Percentiles rank a stretch among this genome's conserved stretches.
Evolutionary conservation across 257 asterid genomes (phyloP).

Genomic region (Solanum clarkiae): DNA sequence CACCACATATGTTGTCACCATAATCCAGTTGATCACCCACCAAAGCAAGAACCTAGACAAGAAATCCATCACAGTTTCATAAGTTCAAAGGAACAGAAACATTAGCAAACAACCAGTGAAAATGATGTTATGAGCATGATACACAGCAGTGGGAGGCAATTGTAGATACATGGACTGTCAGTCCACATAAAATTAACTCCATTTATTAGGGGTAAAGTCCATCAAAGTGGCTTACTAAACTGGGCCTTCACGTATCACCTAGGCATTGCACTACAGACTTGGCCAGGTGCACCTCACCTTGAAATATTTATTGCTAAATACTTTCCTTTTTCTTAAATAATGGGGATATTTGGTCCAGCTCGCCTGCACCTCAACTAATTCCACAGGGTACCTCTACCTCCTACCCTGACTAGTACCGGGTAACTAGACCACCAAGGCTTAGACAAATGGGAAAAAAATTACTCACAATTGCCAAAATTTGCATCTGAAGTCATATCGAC

Average conservation of each 20-base stretch:
- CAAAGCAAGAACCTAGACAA: conserved; percentile 67
- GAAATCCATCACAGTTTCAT: neutral
- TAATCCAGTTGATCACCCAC: conserved; percentile 90
- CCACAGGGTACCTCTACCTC: neutral
- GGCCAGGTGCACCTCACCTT: neutral
- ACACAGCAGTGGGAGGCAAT: neutral
- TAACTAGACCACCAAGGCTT: neutral
- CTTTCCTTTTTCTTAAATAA: neutral
- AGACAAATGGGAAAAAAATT: neutral
- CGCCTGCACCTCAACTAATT: neutral
- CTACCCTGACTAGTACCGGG: neutral
- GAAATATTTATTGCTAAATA: neutral
- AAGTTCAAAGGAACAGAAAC: neutral
- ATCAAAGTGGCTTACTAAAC: neutral
- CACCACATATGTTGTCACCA: conserved; percentile 88
- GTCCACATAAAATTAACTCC: neutral
- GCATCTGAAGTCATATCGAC: neutral
- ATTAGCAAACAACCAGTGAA: neutral
- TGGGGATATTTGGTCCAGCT: neutral
- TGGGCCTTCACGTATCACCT: neutral
- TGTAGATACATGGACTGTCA: neutral
- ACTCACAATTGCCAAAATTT: neutral
- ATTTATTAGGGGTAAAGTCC: neutral
- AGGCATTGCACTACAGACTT: neutral
- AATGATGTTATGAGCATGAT: neutral